These are phyloP conservation scores for Quercus tomentella DNA, from an alignment of 331 rosid species.

Conservation along the genomic window DNA sequence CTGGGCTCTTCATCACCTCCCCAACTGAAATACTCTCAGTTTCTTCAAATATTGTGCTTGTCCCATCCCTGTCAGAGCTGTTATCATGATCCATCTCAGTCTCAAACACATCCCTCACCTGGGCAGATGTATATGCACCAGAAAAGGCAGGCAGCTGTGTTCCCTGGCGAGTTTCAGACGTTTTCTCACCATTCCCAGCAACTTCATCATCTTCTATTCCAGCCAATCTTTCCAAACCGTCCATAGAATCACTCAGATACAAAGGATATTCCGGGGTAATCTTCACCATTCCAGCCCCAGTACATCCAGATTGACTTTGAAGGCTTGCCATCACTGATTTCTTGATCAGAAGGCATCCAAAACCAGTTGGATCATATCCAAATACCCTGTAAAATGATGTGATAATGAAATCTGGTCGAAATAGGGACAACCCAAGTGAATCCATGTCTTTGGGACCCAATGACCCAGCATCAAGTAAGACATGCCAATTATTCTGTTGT, in stretches of 20 bases:
- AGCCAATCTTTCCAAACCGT: constrained; percentile 63
- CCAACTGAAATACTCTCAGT: constrained; percentile 88
- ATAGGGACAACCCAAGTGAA: constrained; percentile 89
- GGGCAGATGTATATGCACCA: constrained; percentile 85
- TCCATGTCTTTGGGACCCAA: constrained; percentile 99
- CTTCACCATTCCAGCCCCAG: constrained; percentile 97
- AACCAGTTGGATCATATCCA: constrained; percentile 94
- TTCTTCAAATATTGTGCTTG: constrained; percentile 95
- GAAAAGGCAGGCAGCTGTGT: constrained; percentile 91
- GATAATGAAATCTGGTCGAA: constrained; percentile 89
- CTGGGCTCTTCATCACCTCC: constrained; percentile 96
- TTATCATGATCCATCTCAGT: constrained; percentile 88
- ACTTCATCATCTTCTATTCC: constrained; percentile 64
- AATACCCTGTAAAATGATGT: constrained; percentile 96
- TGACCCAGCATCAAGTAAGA: constrained; percentile 93
- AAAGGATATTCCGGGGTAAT: constrained; percentile 91
- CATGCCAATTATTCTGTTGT: constrained; percentile 98
- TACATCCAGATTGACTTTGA: constrained; percentile 83
- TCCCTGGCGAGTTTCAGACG: constrained; percentile 60
- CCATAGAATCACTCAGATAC: constrained; percentile 85
- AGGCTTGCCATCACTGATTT: constrained; percentile 87
- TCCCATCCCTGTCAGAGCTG: constrained; percentile 88
- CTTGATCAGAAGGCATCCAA: constrained; percentile 93
- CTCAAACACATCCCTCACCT: constrained; percentile 93
- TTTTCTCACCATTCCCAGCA: constrained; percentile 39